These are phyloP conservation scores for Trichoderma atroviride DNA, from an alignment of 2,329 filamentous ascomycete species.

Conservation along the genomic window DNA sequence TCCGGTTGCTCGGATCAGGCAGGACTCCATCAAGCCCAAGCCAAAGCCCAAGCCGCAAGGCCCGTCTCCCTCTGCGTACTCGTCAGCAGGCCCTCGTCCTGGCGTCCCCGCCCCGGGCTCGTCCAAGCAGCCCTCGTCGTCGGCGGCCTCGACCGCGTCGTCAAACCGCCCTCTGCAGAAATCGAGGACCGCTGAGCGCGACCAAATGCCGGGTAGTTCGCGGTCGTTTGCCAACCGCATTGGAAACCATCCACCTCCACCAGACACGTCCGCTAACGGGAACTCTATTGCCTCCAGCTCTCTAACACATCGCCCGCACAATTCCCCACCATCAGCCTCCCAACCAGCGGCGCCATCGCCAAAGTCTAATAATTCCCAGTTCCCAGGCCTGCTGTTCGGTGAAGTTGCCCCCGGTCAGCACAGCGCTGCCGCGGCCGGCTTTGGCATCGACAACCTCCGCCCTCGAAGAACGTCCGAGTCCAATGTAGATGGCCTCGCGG, in stretches of 20 bases:
- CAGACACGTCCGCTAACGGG: slow-evolving; percentile 33
- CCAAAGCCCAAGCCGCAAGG: slow-evolving; percentile 32
- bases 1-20: slow-evolving; percentile 38
- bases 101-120: slow-evolving; percentile 31
- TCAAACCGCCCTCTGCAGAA: slow-evolving; percentile 46
- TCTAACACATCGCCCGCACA: slow-evolving; percentile 39
- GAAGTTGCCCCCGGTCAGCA: slow-evolving; percentile 68
- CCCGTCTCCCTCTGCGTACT: slow-evolving; percentile 30
- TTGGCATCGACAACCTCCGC: slow-evolving; percentile 59
- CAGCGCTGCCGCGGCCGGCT: slow-evolving; percentile 56
- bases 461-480: slow-evolving; percentile 71
- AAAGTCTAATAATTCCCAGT: slow-evolving; percentile 39
- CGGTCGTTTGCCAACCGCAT: slow-evolving; percentile 60
- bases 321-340: slow-evolving; percentile 40
- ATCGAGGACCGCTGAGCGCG: slow-evolving; percentile 52
- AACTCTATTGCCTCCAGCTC: slow-evolving; percentile 42
- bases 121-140: slow-evolving; percentile 28
- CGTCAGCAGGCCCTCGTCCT: slow-evolving; percentile 47
- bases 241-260: slow-evolving; percentile 10
- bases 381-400: slow-evolving; percentile 69
- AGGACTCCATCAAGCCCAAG: slow-evolving; percentile 38
- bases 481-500: slow-evolving; percentile 57
- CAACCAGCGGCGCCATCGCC: slow-evolving; percentile 40
- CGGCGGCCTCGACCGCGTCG: slow-evolving; percentile 26
- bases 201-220: slow-evolving; percentile 55